Base-by-base conservation (phyloP, 2,329 filamentous ascomycete species). In the Cadophora malorum region DNA sequence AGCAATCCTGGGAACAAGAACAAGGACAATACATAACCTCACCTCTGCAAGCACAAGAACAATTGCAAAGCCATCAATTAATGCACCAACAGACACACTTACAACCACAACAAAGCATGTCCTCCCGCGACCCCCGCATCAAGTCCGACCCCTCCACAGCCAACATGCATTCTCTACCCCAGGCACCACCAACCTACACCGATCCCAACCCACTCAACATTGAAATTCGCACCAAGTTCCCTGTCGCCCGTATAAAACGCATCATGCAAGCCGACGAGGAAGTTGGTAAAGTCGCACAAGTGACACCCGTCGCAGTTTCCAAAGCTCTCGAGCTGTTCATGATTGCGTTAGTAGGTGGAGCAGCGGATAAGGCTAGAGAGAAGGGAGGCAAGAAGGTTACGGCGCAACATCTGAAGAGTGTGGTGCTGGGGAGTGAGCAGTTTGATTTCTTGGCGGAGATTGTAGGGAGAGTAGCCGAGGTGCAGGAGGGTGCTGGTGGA, bases 181-280 rank as follows among this genome's bases (percentile, higher is more conserved):
- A 60, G 10, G 41, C 41, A 45, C 41, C 41, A 45, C 41, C 66
- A 5, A 58, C 58, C 38, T 69, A 69, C 74, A 88, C 81, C 79
- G 87, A 76, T 49, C 75, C 76, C 12, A 77, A 77, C 62, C 75
- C 75, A 3, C 69, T 67, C 64, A 75, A 75, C 79, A 81, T 97
- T 81, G 80, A 93, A 53, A 93, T 99, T 74, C 92, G 89, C 80
- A 98, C 95, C 41, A 97, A 97, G 76, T 99, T 99, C 76, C 96
- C 96, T 1, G 97, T 97, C 38, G 96, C 96, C 16, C 88, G 96
- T 70, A 99, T 99, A 83, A 99, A 99, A 85, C 90, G 96, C 63
- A 98, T 99, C 76, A 98, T 99, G 96, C 96, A 99, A 81, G 95
- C 95, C 12, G 96, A 99, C 77, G 96, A 99, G 78, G 96, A 99